Percentiles rank a stretch among this genome's conserved stretches.
Evolutionary conservation across 129 eudicot genomes (phyloP).

Genomic region (Escallonia herrerae): DNA sequence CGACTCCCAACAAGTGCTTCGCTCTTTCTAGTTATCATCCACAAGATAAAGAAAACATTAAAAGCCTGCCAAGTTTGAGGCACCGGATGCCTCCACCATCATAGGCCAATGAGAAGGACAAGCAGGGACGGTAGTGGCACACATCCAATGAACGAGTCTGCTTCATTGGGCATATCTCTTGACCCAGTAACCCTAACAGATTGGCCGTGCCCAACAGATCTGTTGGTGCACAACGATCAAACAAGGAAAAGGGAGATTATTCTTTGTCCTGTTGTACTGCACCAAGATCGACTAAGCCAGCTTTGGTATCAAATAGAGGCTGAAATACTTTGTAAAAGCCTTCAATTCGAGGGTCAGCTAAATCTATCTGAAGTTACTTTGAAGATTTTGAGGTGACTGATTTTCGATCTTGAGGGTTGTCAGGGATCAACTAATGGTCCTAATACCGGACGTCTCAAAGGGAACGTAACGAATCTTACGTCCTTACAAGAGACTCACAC

Average conservation of each 20-base stretch:
- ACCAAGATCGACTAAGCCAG: constrained; percentile 3
- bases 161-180: neutral
- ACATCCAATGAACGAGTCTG: neutral
- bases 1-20: neutral
- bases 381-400: too few species aligned
- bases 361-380: too few species aligned
- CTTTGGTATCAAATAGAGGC: constrained; percentile 1
- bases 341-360: neutral
- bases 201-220: neutral
- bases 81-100: constrained; percentile 7
- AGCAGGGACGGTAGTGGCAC: neutral
- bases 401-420: too few species aligned
- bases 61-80: constrained; percentile 16
- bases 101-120: constrained; percentile 1
- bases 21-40: neutral
- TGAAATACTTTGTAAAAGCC: neutral
- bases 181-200: neutral
- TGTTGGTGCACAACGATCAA: neutral
- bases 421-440: too few species aligned
- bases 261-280: neutral
- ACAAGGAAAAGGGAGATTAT: neutral
- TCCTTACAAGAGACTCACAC: too few species aligned
- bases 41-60: neutral
- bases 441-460: too few species aligned
- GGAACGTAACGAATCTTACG: too few species aligned